Evolutionary conservation across 164 flowering plant genomes (phyloP).

Genomic region (Malania oleifera): DNA sequence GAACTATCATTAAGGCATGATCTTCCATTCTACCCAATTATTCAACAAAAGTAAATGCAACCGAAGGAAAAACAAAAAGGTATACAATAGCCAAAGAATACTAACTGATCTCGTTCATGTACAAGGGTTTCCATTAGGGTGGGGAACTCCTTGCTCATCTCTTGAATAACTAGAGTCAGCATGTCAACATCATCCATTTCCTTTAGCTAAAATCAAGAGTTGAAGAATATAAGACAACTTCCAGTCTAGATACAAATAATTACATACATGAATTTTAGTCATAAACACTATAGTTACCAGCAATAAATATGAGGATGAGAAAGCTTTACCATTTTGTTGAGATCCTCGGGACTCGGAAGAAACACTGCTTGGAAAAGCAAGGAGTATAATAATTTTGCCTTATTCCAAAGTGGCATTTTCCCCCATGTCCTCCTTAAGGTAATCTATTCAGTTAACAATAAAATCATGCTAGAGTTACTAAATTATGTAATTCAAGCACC

Average conservation of each 20-base stretch:
- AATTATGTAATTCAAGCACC: no score
- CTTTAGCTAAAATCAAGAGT: slow-evolving; percentile 53
- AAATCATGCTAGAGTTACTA: slow-evolving; percentile 1
- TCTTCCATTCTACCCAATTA: no score
- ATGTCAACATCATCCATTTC: slow-evolving; percentile 88
- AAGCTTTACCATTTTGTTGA: slow-evolving; percentile 64
- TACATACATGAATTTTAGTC: no score
- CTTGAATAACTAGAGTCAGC: slow-evolving; percentile 89
- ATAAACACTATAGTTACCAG: background rate
- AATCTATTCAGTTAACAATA: slow-evolving; percentile 39
- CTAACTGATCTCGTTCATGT: slow-evolving; percentile 89
- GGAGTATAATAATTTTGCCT: slow-evolving; percentile 55
- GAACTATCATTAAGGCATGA: no score
- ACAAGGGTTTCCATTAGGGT: slow-evolving; percentile 89
- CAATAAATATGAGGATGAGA: background rate
- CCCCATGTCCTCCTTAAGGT: slow-evolving; percentile 89
- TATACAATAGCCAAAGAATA: slow-evolving; percentile 11
- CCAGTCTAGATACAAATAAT: no score
- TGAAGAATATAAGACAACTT: background rate
- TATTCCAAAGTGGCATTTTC: slow-evolving; percentile 92
- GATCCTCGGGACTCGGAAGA: slow-evolving; percentile 75
- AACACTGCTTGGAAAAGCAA: slow-evolving; percentile 70
- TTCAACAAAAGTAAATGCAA: no score
- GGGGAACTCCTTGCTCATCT: slow-evolving; percentile 91
- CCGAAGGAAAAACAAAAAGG: background rate